Evolutionary conservation across 177 flowering plant species (phyloP).

Genomic region (Vitis hybrid): DNA sequence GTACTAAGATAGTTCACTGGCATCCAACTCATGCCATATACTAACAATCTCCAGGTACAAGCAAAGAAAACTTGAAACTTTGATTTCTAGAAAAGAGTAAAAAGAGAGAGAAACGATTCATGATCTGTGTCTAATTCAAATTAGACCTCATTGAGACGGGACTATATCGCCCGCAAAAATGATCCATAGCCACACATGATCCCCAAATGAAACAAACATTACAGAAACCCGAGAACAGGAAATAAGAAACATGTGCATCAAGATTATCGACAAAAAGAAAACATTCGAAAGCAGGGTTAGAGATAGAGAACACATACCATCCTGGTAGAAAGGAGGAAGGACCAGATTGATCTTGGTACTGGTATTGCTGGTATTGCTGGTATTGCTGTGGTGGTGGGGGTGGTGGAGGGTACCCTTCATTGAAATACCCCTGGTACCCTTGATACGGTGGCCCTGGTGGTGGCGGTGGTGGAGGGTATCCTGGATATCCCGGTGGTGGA

Average conservation of each 20-base stretch:
- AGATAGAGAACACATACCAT: slow-evolving; percentile 25
- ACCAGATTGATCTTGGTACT: slow-evolving; percentile 19
- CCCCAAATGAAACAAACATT: too few relatives aligned
- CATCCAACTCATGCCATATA: too few relatives aligned
- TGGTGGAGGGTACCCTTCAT: slow-evolving; percentile 28
- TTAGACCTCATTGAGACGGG: too few relatives aligned
- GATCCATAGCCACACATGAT: too few relatives aligned
- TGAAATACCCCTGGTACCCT: slow-evolving; percentile 43
- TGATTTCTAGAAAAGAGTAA: too few relatives aligned
- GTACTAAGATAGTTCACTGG: too few relatives aligned
- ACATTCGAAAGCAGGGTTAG: neutral
- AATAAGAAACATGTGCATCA: neutral
- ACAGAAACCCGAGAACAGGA: too few relatives aligned
- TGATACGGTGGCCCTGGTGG: slow-evolving; percentile 23
- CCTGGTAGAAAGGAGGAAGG: slow-evolving; percentile 37
- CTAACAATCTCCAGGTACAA: too few relatives aligned
- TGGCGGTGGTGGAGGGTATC: slow-evolving; percentile 20
- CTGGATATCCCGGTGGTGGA: slow-evolving; percentile 34
- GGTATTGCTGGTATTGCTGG: slow-evolving; percentile 8
- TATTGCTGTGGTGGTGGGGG: slow-evolving; percentile 24
- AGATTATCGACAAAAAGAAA: neutral
- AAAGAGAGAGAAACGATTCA: too few relatives aligned
- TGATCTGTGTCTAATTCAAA: too few relatives aligned
- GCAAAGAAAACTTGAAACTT: too few relatives aligned
- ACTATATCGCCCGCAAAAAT: too few relatives aligned